phyloP scores from a whole-genome alignment of 2,329 filamentous ascomycete species.

The Chrysoporthe austroafricana region DNA sequence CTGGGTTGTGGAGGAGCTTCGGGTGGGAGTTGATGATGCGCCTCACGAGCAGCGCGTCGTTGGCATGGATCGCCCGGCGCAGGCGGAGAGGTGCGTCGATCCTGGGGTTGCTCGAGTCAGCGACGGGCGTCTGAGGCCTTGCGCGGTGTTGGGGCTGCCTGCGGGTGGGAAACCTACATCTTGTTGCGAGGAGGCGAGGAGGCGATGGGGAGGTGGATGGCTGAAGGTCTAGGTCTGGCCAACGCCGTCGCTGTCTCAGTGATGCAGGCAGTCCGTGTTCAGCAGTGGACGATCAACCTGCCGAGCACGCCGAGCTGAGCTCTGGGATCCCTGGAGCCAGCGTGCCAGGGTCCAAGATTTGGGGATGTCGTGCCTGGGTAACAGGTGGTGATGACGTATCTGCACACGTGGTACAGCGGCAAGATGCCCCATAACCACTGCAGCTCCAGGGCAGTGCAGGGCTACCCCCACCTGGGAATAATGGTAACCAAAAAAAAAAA shows the following conservation, averaged over 20 bases:
- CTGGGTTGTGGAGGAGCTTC: conserved; percentile 75
- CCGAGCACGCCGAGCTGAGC: background rate
- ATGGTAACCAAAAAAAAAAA: background rate
- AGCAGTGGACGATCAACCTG: background rate
- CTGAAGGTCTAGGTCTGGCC: no score
- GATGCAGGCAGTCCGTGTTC: background rate
- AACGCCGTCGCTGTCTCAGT: no score
- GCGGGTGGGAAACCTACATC: background rate
- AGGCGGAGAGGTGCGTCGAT: conserved; percentile 78
- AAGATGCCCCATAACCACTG: background rate
- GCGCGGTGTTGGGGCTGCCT: background rate
- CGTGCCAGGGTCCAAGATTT: background rate
- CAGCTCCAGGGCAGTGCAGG: background rate
- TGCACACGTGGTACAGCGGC: background rate
- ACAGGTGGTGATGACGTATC: background rate
- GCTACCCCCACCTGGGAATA: background rate
- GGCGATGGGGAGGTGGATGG: background rate
- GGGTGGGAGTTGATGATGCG: conserved; percentile 79
- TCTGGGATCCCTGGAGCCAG: background rate
- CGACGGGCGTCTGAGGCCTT: background rate
- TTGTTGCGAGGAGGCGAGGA: background rate
- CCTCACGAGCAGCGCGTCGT: conserved; percentile 71
- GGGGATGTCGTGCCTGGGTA: background rate
- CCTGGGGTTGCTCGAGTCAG: conserved; percentile 47
- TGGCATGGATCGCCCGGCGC: conserved; percentile 78